These are phyloP conservation scores for Saccharomycopsis crataegensis DNA, from an alignment of 1,139 yeast species.

Conservation along the genomic window DNA sequence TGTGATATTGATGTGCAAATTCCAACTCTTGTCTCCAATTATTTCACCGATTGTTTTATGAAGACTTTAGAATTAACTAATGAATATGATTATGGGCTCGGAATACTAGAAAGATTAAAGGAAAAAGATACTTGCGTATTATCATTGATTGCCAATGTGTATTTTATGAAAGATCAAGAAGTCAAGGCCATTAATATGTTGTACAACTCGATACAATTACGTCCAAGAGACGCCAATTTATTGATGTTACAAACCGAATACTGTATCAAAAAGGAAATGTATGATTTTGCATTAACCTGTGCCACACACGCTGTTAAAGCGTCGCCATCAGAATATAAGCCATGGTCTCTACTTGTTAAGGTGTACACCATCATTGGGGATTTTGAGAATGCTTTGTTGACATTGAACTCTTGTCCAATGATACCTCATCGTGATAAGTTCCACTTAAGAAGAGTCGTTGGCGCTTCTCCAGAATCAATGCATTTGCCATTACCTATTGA, in stretches of 20 bases:
- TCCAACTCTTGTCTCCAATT: conserved; percentile 61
- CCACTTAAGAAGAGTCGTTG: conserved; percentile 38
- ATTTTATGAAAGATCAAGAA: conserved; percentile 66
- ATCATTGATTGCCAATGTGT: conserved; percentile 58
- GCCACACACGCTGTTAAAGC: conserved; percentile 80
- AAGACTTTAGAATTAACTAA: conserved; percentile 67
- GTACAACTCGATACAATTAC: conserved; percentile 48
- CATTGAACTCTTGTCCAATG: conserved; percentile 94
- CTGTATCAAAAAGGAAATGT: conserved; percentile 58
- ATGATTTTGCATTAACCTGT: conserved; percentile 68
- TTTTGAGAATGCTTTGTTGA: conserved; percentile 75
- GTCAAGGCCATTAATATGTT: conserved; percentile 66
- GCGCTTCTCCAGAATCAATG: conserved; percentile 47
- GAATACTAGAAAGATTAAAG: conserved; percentile 44
- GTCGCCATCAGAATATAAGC: conserved; percentile 83
- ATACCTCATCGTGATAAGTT: conserved; percentile 73
- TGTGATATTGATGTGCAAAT: conserved; percentile 61
- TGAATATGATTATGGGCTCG: conserved; percentile 54
- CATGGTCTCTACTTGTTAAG: conserved; percentile 81
- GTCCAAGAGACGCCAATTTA: conserved; percentile 58
- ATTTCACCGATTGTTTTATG: conserved; percentile 75
- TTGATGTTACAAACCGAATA: conserved; percentile 62
- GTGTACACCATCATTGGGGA: conserved; percentile 72
- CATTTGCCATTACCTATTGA: conserved; percentile 86
- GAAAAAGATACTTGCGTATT: conserved; percentile 45